A percentile compares a stretch with the other conserved stretches of the same genome.
Conservation (phyloP, 2,329 filamentous ascomycete species). For the Fusarium globosum region DNA sequence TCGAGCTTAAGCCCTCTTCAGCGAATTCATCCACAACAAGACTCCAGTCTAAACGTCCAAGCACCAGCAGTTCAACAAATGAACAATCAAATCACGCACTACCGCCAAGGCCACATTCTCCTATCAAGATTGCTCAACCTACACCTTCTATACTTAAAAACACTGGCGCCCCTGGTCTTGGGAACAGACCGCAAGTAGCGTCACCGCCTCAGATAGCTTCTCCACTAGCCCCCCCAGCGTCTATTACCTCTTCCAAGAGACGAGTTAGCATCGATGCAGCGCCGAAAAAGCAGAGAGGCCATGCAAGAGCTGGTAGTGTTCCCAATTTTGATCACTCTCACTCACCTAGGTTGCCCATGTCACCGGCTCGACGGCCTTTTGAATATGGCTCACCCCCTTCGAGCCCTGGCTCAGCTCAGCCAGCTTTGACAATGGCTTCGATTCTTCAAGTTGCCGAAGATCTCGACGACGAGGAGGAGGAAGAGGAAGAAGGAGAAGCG, state of each 20-base stretch:
- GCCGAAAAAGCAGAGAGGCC: constrained; percentile 49
- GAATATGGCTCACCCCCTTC: constrained; percentile 53
- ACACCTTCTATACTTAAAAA: constrained; percentile 39
- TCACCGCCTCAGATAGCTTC: constrained; percentile 52
- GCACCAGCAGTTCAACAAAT: constrained; percentile 46
- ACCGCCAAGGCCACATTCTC: constrained; percentile 61
- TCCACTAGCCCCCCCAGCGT: constrained; percentile 48
- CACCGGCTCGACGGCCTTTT: constrained; percentile 47
- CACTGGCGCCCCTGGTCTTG: constrained; percentile 25
- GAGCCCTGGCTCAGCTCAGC: constrained; percentile 47
- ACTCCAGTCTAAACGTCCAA: constrained; percentile 54
- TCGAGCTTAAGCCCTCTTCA: constrained; percentile 59
- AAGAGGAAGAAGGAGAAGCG: constrained; percentile 48
- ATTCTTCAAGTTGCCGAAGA: constrained; percentile 68
- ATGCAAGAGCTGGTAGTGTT: constrained; percentile 57
- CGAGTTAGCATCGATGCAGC: constrained; percentile 58
- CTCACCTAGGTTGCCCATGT: constrained; percentile 50
- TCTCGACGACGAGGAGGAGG: constrained; percentile 51
- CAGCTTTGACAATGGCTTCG: constrained; percentile 63
- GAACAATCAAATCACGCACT: constrained; percentile 35
- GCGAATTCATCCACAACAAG: constrained; percentile 59
- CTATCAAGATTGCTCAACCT: constrained; percentile 55
- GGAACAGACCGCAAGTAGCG: constrained; percentile 47
- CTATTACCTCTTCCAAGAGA: constrained; percentile 50
- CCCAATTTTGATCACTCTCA: constrained; percentile 51